These are phyloP conservation scores for Coemansia sp. DNA, from an alignment of 192 early-diverging fungal species.

Conservation along the genomic window DNA sequence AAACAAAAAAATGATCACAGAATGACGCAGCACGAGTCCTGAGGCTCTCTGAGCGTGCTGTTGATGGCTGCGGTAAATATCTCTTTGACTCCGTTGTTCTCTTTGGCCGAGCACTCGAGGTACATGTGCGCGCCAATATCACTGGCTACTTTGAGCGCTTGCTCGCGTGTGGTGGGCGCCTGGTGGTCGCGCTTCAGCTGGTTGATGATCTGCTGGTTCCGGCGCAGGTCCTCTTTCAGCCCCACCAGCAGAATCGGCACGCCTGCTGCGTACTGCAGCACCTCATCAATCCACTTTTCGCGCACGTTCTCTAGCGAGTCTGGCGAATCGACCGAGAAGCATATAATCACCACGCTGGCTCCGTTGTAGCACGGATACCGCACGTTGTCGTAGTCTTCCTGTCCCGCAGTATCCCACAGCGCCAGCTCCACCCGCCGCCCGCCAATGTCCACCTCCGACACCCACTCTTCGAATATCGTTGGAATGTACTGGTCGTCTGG, in stretches of 20 bases:
- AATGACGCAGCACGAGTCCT: constrained; percentile 33
- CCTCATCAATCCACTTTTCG: constrained; percentile 47
- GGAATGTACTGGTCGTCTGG: constrained; percentile 77
- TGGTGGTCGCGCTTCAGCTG: constrained; percentile 44
- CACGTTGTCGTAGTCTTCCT: constrained; percentile 96
- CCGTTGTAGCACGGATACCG: constrained; percentile 91
- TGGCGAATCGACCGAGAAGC: constrained; percentile 84
- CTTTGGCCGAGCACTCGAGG: constrained; percentile 76
- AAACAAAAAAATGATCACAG: constrained; percentile 19
- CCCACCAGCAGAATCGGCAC: constrained; percentile 35
- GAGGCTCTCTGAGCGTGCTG: constrained; percentile 36
- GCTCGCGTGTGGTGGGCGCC: constrained; percentile 28
- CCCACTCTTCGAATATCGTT: constrained; percentile 93
- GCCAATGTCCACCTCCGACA: constrained; percentile 84
- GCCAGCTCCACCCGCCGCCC: constrained; percentile 77
- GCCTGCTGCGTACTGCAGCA: constrained; percentile 18
- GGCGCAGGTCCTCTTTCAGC: constrained; percentile 51
- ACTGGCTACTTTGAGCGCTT: constrained; percentile 68
- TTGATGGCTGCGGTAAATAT: constrained; percentile 64
- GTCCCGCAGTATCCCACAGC: constrained; percentile 97
- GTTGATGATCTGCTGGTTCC: constrained; percentile 15
- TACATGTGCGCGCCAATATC: constrained; percentile 76
- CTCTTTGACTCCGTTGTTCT: constrained; percentile 31
- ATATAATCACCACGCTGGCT: constrained; percentile 91
- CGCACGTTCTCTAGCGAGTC: constrained; percentile 80